These are phyloP conservation scores for Mycena galericulata DNA, from an alignment of 768 basidiomycete species.

Conservation along the genomic window DNA sequence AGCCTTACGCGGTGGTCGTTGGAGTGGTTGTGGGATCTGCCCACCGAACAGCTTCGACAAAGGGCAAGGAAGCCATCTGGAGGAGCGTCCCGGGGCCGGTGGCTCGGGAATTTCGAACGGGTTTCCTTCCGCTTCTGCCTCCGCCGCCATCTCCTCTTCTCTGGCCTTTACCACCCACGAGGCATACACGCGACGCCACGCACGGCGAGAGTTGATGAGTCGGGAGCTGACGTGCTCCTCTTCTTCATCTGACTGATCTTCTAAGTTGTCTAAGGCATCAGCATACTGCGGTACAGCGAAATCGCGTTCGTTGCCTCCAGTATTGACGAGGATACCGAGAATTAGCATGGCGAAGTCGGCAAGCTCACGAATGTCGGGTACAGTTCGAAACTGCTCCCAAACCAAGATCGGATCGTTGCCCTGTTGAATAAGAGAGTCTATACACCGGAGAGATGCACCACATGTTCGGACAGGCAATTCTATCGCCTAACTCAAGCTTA, in stretches of 20 bases:
- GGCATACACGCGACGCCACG: conserved; percentile 28
- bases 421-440: background rate
- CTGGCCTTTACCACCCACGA: background rate
- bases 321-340: conserved; percentile 41
- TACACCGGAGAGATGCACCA: background rate
- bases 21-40: background rate
- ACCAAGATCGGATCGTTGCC: conserved; percentile 33
- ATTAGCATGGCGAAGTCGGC: conserved; percentile 39
- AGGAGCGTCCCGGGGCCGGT: background rate
- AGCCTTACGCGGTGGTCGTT: conserved; percentile 5
- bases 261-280: conserved; percentile 19
- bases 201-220: conserved; percentile 32
- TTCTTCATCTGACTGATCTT: conserved; percentile 3
- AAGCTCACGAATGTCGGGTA: conserved; percentile 24
- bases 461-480: no score
- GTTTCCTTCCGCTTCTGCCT: no score
- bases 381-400: conserved; percentile 29
- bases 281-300: conserved; percentile 41
- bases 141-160: no score
- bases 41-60: background rate
- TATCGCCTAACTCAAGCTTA: no score
- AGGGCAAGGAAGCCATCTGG: background rate
- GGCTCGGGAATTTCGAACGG: background rate
- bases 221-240: background rate
- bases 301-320: conserved; percentile 37